These are phyloP conservation scores for Trichosporon sp. DNA, from an alignment of 1,284 basidiomycete genomes.

Conservation along the genomic window DNA sequence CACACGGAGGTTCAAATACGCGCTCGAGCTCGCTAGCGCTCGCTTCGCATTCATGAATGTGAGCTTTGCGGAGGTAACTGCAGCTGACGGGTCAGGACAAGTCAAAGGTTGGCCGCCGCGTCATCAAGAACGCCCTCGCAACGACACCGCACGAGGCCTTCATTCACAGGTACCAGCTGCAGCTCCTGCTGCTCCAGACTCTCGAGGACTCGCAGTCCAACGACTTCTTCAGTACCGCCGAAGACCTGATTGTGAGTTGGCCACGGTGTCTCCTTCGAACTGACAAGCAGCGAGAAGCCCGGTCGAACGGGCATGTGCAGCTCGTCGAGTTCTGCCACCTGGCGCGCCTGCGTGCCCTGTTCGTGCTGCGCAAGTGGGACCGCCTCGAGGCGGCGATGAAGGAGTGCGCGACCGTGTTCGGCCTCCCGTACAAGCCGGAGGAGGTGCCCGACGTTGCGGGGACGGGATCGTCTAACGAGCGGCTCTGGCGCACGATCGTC, in stretches of 20 bases:
- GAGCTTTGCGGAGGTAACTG: background rate
- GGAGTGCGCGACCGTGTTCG: conserved; percentile 13
- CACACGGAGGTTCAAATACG: conserved; percentile 20
- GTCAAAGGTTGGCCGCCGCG: conserved; percentile 23
- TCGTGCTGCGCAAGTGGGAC: conserved; percentile 37
- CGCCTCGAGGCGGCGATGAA: conserved; percentile 21
- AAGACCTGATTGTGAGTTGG: conserved; percentile 28
- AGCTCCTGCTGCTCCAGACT: conserved; percentile 28
- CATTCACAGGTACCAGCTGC: conserved; percentile 29
- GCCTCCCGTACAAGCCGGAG: background rate
- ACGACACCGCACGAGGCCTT: conserved; percentile 11
- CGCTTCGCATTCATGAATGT: conserved; percentile 29
- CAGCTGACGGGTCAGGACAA: conserved; percentile 19
- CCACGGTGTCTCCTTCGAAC: background rate
- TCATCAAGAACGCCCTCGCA: conserved; percentile 27
- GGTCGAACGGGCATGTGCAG: conserved; percentile 18
- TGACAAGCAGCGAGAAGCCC: conserved; percentile 24
- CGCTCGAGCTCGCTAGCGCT: conserved; percentile 28
- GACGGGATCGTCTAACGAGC: background rate
- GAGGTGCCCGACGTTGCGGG: background rate
- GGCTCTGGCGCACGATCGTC: background rate
- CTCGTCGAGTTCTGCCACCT: conserved; percentile 29
- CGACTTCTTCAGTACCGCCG: conserved; percentile 25
- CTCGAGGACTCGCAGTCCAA: conserved; percentile 15
- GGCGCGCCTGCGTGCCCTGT: conserved; percentile 25